These are phyloP conservation scores for Penicillium decumbens DNA, from an alignment of 2,329 filamentous ascomycete species.

Conservation along the genomic window DNA sequence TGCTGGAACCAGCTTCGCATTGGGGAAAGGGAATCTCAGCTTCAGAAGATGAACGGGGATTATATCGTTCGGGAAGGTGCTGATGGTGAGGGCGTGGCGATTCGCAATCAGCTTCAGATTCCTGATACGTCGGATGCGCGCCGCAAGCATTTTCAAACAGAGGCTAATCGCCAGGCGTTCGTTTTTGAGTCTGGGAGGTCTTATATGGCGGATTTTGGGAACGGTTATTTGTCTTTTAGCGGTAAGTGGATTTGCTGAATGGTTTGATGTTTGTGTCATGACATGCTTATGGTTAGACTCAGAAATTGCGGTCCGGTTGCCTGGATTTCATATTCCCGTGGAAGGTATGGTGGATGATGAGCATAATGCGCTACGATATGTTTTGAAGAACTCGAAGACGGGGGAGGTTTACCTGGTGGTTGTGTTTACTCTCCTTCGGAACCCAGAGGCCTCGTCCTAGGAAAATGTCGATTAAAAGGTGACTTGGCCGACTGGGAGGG, in stretches of 20 bases:
- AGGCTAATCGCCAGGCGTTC: slow-evolving; percentile 53
- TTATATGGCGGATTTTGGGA: slow-evolving; percentile 74
- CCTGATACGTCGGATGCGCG: slow-evolving; percentile 53
- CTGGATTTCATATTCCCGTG: slow-evolving; percentile 35
- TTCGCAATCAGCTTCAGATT: slow-evolving; percentile 47
- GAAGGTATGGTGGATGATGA: slow-evolving; percentile 52
- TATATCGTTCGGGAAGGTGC: slow-evolving; percentile 62
- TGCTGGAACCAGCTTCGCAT: slow-evolving; percentile 74
- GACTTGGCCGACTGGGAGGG: background rate
- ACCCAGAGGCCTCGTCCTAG: background rate
- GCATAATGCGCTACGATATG: slow-evolving; percentile 84
- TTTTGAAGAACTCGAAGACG: slow-evolving; percentile 74
- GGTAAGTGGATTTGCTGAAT: slow-evolving; percentile 36
- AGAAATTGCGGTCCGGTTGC: slow-evolving; percentile 40
- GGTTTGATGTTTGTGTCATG: background rate
- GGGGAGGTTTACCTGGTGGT: slow-evolving; percentile 74
- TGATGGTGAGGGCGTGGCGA: slow-evolving; percentile 51
- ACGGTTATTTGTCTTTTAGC: slow-evolving; percentile 86
- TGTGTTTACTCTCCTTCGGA: slow-evolving; percentile 65
- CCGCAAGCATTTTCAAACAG: slow-evolving; percentile 58
- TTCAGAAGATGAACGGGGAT: slow-evolving; percentile 26
- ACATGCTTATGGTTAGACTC: background rate
- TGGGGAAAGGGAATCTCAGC: slow-evolving; percentile 46
- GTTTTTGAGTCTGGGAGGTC: slow-evolving; percentile 58
- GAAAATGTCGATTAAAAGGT: background rate